Evolutionary conservation across 495 filamentous ascomycete genomes (phyloP).

Genomic region (Emericellopsis terricola): DNA sequence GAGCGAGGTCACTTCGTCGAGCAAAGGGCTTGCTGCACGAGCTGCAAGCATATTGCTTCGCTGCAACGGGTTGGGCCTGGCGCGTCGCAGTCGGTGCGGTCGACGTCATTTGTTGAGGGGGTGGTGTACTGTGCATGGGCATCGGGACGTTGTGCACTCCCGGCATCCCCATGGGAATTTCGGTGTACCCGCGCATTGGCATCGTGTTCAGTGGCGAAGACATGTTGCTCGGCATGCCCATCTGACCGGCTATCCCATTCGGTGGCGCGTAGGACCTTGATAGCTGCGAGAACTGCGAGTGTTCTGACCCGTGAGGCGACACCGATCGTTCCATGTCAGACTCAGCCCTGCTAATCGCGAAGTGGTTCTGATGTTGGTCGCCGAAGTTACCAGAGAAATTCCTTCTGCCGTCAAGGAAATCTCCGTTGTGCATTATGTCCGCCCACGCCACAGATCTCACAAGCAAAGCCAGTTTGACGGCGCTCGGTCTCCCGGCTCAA

Average conservation of each 20-base stretch:
- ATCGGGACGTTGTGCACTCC: slow-evolving; percentile 30
- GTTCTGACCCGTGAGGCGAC: slow-evolving; percentile 53
- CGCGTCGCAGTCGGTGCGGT: slow-evolving; percentile 12
- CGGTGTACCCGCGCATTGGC: slow-evolving; percentile 25
- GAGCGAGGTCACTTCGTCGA: slow-evolving; percentile 79
- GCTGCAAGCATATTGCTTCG: slow-evolving; percentile 78
- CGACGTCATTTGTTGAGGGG: slow-evolving; percentile 16
- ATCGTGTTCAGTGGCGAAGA: too few species aligned
- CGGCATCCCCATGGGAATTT: too few species aligned
- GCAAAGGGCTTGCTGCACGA: slow-evolving; percentile 88
- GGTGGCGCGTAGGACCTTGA: slow-evolving; percentile 16
- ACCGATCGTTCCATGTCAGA: slow-evolving; percentile 43
- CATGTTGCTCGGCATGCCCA: slow-evolving; percentile 30
- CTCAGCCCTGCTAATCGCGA: slow-evolving; percentile 5
- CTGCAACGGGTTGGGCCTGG: slow-evolving; percentile 4
- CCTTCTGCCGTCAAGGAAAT: slow-evolving; percentile 18
- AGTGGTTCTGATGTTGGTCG: slow-evolving; percentile 3
- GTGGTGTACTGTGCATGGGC: slow-evolving; percentile 13
- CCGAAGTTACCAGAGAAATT: slow-evolving; percentile 5
- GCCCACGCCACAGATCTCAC: slow-evolving; percentile 17
- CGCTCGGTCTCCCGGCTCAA: slow-evolving; percentile 1
- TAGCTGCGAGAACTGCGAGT: slow-evolving; percentile 11
- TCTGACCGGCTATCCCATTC: slow-evolving; percentile 12
- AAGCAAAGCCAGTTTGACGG: too few species aligned
- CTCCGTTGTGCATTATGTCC: slow-evolving; percentile 19